Percentiles rank a stretch among this genome's conserved stretches.
phyloP scores from a whole-genome alignment of 495 filamentous ascomycete genomes.

The Podospora conica region DNA sequence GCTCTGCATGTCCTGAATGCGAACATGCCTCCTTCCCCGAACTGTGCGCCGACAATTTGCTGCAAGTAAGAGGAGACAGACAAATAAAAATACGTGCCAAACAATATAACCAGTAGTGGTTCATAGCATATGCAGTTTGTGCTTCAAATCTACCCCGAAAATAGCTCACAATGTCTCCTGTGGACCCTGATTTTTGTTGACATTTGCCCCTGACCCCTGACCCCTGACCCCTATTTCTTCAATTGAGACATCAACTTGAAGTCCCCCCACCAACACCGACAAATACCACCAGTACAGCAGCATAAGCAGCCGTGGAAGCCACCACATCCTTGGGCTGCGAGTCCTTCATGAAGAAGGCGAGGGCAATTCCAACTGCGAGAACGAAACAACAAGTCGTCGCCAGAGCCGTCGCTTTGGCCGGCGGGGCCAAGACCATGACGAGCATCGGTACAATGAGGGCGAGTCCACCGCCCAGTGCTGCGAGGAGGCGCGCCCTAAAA shows the following conservation, averaged over 20 bases:
- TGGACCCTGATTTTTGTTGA: background rate
- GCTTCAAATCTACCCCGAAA: no score
- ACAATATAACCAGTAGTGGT: no score
- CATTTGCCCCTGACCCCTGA: background rate
- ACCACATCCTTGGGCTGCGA: background rate
- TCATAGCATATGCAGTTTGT: no score
- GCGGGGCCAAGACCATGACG: conserved; percentile 1
- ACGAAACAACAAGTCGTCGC: background rate
- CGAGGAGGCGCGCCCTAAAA: background rate
- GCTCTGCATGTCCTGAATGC: no score
- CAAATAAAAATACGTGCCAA: no score
- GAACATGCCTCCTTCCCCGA: no score
- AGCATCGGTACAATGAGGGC: background rate
- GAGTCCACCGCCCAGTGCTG: background rate
- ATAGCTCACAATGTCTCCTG: no score
- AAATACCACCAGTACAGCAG: background rate
- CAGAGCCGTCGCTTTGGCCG: background rate
- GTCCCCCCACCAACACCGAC: background rate
- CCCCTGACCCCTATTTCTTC: no score
- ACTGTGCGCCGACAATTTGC: no score
- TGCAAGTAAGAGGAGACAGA: no score
- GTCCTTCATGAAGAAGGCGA: background rate
- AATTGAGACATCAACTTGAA: no score
- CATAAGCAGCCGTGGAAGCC: background rate
- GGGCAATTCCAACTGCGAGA: background rate